A percentile compares a stretch with the other conserved stretches of the same genome.
phyloP scores from a whole-genome alignment of 1,284 basidiomycete genomes.

The Fomitopsis betulina region DNA sequence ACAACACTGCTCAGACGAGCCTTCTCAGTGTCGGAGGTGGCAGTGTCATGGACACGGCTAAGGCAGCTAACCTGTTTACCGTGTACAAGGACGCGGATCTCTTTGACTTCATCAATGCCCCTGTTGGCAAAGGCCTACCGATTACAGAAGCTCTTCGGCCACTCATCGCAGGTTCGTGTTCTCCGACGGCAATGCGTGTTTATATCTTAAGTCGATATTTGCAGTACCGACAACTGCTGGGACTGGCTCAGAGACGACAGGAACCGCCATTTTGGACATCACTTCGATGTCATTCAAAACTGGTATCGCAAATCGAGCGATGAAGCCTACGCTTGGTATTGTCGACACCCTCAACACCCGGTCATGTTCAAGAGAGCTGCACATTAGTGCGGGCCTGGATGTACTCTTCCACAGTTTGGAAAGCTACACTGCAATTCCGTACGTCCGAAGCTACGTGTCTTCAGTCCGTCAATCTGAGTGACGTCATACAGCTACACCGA shows the following conservation, averaged over 20 bases:
- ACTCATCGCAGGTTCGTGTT: slow-evolving; percentile 68
- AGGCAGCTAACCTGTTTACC: slow-evolving; percentile 86
- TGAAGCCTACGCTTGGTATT: slow-evolving; percentile 89
- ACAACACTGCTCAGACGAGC: not conserved
- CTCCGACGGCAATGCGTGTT: not conserved
- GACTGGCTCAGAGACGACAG: slow-evolving; percentile 97
- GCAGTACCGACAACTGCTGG: slow-evolving; percentile 92
- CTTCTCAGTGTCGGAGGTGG: slow-evolving; percentile 81
- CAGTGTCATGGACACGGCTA: slow-evolving; percentile 94
- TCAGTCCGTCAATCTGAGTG: not conserved
- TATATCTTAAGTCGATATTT: slow-evolving; percentile 4
- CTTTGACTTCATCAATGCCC: slow-evolving; percentile 96
- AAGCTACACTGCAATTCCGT: slow-evolving; percentile 89
- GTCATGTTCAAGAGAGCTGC: slow-evolving; percentile 65
- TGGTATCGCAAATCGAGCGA: slow-evolving; percentile 88
- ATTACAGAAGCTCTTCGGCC: slow-evolving; percentile 76
- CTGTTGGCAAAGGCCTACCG: slow-evolving; percentile 88
- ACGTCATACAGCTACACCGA: slow-evolving; percentile 67
- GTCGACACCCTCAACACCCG: slow-evolving; percentile 72
- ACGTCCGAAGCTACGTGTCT: slow-evolving; percentile 36
- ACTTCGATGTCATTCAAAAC: slow-evolving; percentile 92
- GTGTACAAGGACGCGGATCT: slow-evolving; percentile 91
- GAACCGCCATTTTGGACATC: slow-evolving; percentile 95
- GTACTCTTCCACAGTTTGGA: slow-evolving; percentile 95
- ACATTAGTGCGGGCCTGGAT: slow-evolving; percentile 90